A percentile compares a stretch with the other conserved stretches of the same genome.
phyloP scores from a whole-genome alignment of 805 yeast species.

The Saturnispora saitoi region DNA sequence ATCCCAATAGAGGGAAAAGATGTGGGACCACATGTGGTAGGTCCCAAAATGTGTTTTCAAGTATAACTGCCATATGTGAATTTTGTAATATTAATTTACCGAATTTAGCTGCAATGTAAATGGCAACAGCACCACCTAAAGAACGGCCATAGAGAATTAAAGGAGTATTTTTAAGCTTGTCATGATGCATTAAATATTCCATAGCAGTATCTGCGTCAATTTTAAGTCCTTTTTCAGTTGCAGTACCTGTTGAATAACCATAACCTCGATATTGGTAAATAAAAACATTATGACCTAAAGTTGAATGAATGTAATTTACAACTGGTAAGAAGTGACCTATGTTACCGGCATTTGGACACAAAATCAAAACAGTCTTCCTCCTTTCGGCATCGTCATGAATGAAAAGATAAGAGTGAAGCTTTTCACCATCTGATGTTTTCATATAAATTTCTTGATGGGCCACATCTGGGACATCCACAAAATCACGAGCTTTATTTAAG shows the following conservation, averaged over 20 bases:
- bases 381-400: constrained; percentile 46
- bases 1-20: constrained; percentile 58
- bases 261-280: constrained; percentile 88
- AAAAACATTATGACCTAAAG: constrained; percentile 66
- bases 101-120: constrained; percentile 63
- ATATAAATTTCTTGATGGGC: constrained; percentile 54
- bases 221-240: constrained; percentile 75
- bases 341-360: constrained; percentile 90
- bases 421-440: constrained; percentile 61
- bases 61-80: constrained; percentile 35
- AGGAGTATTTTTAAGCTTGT: constrained; percentile 42
- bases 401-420: constrained; percentile 55
- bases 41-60: constrained; percentile 82
- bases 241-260: constrained; percentile 68
- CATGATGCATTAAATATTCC: constrained; percentile 46
- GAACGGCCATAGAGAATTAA: constrained; percentile 79
- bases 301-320: constrained; percentile 55
- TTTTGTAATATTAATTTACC: constrained; percentile 24
- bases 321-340: constrained; percentile 86
- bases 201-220: constrained; percentile 70
- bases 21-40: constrained; percentile 66
- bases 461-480: constrained; percentile 74
- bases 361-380: constrained; percentile 56
- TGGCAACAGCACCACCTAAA: constrained; percentile 90
- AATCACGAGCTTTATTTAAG: constrained; percentile 62